A percentile compares a stretch with the other conserved stretches of the same genome.
These are phyloP conservation scores for Sarcomyxa edulis DNA, from an alignment of 768 basidiomycete species.

Conservation along the genomic window DNA sequence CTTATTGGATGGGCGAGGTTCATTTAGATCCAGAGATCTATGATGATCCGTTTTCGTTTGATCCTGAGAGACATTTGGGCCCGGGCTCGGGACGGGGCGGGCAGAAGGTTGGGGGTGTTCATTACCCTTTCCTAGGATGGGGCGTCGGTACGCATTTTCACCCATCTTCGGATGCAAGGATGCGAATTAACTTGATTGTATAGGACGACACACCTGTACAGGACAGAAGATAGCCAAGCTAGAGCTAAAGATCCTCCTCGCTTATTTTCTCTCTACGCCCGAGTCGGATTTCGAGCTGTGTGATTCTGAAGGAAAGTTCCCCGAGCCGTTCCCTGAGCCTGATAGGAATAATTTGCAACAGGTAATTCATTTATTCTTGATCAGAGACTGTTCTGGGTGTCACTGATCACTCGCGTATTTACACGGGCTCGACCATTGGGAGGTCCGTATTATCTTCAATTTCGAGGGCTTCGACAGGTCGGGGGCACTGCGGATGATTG, in stretches of 20 bases:
- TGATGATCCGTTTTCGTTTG: conserved; percentile 25
- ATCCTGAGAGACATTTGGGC: conserved; percentile 26
- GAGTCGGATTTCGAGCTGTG: conserved; percentile 30
- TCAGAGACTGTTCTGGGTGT: no score
- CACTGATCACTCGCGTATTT: no score
- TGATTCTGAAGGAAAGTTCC: conserved; percentile 21
- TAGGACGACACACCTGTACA: conserved; percentile 33
- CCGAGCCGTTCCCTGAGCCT: conserved; percentile 20
- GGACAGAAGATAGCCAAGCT: conserved; percentile 34
- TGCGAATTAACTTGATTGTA: no score
- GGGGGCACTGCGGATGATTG: neutral
- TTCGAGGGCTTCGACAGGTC: no score
- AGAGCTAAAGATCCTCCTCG: conserved; percentile 30
- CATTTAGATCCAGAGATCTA: conserved; percentile 31
- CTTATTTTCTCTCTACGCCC: conserved; percentile 25
- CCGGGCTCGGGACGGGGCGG: conserved; percentile 30
- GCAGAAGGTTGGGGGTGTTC: conserved; percentile 24
- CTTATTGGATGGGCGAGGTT: conserved; percentile 24
- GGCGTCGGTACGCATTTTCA: conserved; percentile 25
- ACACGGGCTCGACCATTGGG: no score
- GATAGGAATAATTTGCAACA: conserved; percentile 28
- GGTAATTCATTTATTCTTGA: conserved; percentile 20
- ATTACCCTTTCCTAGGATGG: conserved; percentile 30
- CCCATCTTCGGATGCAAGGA: neutral
- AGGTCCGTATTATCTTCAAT: no score